phyloP scores from a whole-genome alignment of 306 rosid species.

The Dryas octopetala region DNA sequence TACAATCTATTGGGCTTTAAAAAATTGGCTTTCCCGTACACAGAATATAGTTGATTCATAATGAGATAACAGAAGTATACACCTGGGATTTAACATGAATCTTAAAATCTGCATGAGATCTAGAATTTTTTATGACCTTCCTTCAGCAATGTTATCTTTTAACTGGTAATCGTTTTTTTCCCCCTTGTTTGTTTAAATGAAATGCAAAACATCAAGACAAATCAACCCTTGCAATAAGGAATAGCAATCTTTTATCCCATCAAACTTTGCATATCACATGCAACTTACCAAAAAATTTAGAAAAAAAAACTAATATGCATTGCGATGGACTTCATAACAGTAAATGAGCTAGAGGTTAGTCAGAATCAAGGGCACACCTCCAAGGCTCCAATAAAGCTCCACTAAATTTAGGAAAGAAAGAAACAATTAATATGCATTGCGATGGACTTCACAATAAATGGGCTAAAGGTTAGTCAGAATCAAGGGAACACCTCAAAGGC shows the following conservation, averaged over 20 bases:
- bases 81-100: conserved; percentile 1
- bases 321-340: neutral
- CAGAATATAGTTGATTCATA: neutral
- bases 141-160: conserved; percentile 3
- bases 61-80: neutral
- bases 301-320: neutral
- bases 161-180: neutral
- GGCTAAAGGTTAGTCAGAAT: conserved; percentile 1
- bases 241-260: neutral
- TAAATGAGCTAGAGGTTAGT: conserved; percentile 12
- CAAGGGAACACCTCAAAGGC: conserved; percentile 71
- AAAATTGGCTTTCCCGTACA: neutral
- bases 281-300: neutral
- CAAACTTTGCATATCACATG: neutral
- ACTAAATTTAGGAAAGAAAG: conserved; percentile 15
- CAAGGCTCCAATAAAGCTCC: conserved; percentile 97
- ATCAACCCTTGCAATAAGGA: neutral
- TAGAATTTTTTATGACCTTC: conserved; percentile 3
- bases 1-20: neutral
- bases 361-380: conserved; percentile 55
- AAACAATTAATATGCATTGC: neutral
- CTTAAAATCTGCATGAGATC: neutral
- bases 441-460: conserved; percentile 3
- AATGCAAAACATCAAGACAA: neutral
- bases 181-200: too few relatives aligned